Base-by-base conservation (phyloP, 2,329 filamentous ascomycete species). In the Talaromyces verruculosus region DNA sequence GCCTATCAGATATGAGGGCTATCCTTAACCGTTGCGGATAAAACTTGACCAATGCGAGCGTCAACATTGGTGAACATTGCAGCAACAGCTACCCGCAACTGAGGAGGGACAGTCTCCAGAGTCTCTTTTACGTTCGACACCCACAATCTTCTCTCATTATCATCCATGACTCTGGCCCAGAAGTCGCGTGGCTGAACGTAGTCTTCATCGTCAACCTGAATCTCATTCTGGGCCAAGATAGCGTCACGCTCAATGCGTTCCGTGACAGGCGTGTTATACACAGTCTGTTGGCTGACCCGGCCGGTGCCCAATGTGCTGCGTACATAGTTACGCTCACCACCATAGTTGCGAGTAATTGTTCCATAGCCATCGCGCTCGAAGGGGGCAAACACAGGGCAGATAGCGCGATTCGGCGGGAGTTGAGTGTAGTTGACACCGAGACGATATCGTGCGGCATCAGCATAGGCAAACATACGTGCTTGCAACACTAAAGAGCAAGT, bases 161-260 rank as follows among this genome's bases (percentile, higher is more conserved):
- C 41, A n/a, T 61, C 59, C 22, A 59, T 43, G 13, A 59, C 88
- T 28, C 57, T 43, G 5, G 37, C 55, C 64, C 64, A 65, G n/a
- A 61, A 65, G 15, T 65, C 45, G 13, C 64, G 57, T 45, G 64
- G 64, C 64, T 65, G 64, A 22, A 53, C n/a, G n/a, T 51, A 65
- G 19, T 61, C 64, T 6, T 39, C 57, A 17, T 65, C 64, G 11
- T 39, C 37, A 22, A 65, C 45, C 37, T 41, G 35, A 35, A 39
- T 58, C 19, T 64, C 47, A 61, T 61, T 61, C 37, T 61, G 59
- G 17, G 39, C 25, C 22, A 64, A 57, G 39, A 45, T 64, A 39
- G 61, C 49, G 35, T 55, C 19, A 41, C 49, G 22, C 37, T 55
- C 61, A 37, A 61, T 60, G 30, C 59, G 41, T 35, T 61, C 57